Evolutionary conservation across 805 yeast genomes (phyloP).

Genomic region (Yarrowia yakushimensis): DNA sequence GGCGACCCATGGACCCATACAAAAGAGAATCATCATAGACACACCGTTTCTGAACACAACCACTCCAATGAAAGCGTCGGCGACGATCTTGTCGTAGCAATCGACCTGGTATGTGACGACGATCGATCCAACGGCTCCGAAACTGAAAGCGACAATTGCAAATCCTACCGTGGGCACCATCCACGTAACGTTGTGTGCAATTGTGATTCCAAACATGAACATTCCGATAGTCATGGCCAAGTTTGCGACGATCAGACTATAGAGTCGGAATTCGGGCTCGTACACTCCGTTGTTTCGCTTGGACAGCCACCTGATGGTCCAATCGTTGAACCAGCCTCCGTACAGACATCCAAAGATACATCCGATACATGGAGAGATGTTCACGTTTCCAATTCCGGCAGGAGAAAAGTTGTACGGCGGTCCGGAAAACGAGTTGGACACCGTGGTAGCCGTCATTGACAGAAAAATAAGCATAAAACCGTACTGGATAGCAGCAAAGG

Average conservation of each 20-base stretch:
- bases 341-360: not conserved
- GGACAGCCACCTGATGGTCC: no score
- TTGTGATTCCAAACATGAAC: no score
- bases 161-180: not conserved
- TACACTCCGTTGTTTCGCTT: no score
- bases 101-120: not conserved
- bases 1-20: no score
- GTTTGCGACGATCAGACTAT: no score
- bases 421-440: not conserved
- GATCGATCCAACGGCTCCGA: not conserved
- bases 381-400: not conserved
- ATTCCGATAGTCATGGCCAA: no score
- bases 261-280: no score
- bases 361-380: not conserved
- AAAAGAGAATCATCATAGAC: not conserved
- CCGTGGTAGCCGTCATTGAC: not conserved
- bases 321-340: no score
- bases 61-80: not conserved
- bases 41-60: not conserved
- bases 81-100: not conserved
- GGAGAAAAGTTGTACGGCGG: not conserved
- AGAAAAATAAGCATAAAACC: not conserved
- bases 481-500: not conserved
- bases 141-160: no score
- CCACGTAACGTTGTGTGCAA: not conserved